Base-by-base conservation (phyloP, 352 stramenopile genomes). In the Globisporangium okanoganense region DNA sequence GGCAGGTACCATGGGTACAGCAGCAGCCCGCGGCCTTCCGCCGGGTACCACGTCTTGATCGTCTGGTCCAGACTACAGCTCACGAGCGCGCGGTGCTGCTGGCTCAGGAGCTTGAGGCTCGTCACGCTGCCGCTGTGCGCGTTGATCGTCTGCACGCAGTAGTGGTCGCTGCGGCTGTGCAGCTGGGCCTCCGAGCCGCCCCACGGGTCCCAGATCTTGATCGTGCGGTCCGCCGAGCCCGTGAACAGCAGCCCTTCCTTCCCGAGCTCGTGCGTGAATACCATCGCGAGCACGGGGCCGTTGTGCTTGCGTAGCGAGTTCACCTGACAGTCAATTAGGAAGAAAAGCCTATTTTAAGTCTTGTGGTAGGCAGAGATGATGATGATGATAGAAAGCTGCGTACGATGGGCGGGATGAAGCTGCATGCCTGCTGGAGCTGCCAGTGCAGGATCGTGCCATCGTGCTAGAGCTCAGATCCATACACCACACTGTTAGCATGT, bases 121-220 rank as follows among this genome's bases (percentile, higher is more conserved):
- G 75, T 78, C 49, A 93, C 67, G 50, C 72, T 87, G 9, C 79
- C 75, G 20, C 66, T 51, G 58, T 94, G 84, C 1, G 70, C 76
- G 20, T 62, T 74, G 12, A 94, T 71, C 14, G 78, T 91, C 58
- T 92, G 84, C 8, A 92, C 79, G 36, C 79, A 90, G 22, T 67
- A 71, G 13, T 76, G 62, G 14, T 76, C 64, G 27, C 64, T 50
- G 16, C 52, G 62, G 18, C 62, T 64, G 40, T 77, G 72, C n/a
- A 83, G 43, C 22, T 73, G 66, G 0, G 73, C 70, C 29, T 88
- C 74, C 3, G 66, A 63, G 18, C 58, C 65, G 25, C 76, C 61
- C 78, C 76, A 88, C 12, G 79, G 78, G 51, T 92, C 83, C 83
- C 83, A 92, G 7, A 90, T 64, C 45, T 82, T 87, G 49, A 93